A percentile compares a stretch with the other conserved stretches of the same genome.
Conservation (phyloP, 106 monocot genomes). For the Ottelia alismoides region DNA sequence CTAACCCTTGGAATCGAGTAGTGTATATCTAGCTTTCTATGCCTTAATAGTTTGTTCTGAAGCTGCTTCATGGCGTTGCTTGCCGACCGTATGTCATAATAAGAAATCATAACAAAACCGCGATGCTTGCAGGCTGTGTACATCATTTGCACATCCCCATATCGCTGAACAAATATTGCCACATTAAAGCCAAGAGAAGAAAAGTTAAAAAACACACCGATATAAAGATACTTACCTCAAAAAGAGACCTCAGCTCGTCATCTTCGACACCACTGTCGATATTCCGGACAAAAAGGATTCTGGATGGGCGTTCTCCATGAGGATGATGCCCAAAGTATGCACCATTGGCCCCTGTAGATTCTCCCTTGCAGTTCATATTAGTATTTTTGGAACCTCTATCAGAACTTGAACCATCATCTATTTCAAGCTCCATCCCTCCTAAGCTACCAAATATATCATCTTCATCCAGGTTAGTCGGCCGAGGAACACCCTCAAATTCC, state of each 20-base stretch:
- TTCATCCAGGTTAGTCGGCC: slow-evolving; percentile 29
- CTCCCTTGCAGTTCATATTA: too few relatives aligned
- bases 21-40: slow-evolving; percentile 55
- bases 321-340: slow-evolving; percentile 32
- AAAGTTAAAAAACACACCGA: not conserved
- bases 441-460: slow-evolving; percentile 59
- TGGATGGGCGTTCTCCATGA: slow-evolving; percentile 47
- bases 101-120: slow-evolving; percentile 71
- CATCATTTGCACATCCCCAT: slow-evolving; percentile 55
- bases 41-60: slow-evolving; percentile 41
- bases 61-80: slow-evolving; percentile 45
- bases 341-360: too few relatives aligned
- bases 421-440: slow-evolving; percentile 70
- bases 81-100: slow-evolving; percentile 73
- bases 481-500: slow-evolving; percentile 23
- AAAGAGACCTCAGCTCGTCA: slow-evolving; percentile 46
- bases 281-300: slow-evolving; percentile 81
- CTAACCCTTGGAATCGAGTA: slow-evolving; percentile 48
- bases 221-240: slow-evolving; percentile 44
- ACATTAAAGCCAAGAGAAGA: not conserved
- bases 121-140: slow-evolving; percentile 59
- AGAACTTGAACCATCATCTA: too few relatives aligned
- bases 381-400: too few relatives aligned
- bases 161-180: slow-evolving; percentile 27
- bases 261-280: slow-evolving; percentile 74